phyloP scores from a whole-genome alignment of 164 flowering plant species.

The Akebia trifoliata region DNA sequence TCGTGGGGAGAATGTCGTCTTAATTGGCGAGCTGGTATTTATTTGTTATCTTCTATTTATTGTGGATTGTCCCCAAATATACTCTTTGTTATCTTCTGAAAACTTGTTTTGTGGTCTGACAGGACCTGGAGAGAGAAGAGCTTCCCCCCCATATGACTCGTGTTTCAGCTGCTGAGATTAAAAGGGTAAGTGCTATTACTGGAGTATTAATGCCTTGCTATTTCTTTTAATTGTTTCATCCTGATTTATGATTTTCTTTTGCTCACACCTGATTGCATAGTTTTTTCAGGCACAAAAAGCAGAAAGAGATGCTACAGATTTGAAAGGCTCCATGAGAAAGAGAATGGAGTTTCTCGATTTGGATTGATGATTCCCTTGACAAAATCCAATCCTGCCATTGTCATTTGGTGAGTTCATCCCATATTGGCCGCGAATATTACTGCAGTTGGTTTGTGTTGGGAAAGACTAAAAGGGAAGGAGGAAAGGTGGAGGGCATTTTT shows the following conservation, averaged over 20 bases:
- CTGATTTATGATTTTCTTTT: too few species aligned
- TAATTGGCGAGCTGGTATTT: slow-evolving; percentile 58
- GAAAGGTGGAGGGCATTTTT: too few species aligned
- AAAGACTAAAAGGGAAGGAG: too few species aligned
- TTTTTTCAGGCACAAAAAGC: slow-evolving; percentile 57
- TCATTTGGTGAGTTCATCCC: slow-evolving; percentile 15
- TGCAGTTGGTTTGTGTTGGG: too few species aligned
- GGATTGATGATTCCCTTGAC: slow-evolving; percentile 22
- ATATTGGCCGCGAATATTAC: slow-evolving; percentile 30
- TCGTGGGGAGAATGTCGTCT: slow-evolving; percentile 51
- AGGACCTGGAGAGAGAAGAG: slow-evolving; percentile 77
- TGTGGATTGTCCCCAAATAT: neutral
- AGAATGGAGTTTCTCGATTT: slow-evolving; percentile 98
- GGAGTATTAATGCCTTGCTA: neutral
- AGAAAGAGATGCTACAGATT: slow-evolving; percentile 85
- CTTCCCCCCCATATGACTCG: slow-evolving; percentile 81
- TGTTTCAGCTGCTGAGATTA: slow-evolving; percentile 66
- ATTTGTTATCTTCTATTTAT: too few species aligned
- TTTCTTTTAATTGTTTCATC: neutral
- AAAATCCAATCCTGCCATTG: slow-evolving; percentile 1
- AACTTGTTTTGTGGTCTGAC: slow-evolving; percentile 1
- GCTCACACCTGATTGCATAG: neutral
- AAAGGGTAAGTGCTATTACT: slow-evolving; percentile 52
- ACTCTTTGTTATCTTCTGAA: neutral
- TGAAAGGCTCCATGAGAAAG: slow-evolving; percentile 90